Base-by-base conservation (phyloP, 1,139 yeast species). In the Pichia sorboxylosa region DNA sequence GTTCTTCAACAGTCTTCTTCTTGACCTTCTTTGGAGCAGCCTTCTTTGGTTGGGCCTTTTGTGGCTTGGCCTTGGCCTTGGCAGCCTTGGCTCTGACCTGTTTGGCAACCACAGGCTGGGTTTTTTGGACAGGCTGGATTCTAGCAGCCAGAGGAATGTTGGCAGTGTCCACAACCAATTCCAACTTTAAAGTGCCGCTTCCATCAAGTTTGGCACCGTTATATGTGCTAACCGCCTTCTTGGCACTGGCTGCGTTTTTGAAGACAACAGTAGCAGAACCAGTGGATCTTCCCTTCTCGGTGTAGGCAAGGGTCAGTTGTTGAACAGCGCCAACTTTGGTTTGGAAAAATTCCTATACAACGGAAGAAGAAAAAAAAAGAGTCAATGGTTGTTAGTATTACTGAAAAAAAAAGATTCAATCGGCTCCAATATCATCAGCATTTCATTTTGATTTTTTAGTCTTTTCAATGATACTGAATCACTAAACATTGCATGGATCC, bases 161-260 rank as follows among this genome's bases (percentile, higher is more conserved):
- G 47, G 76, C 64, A 45, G 96, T 94, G 54, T 87, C 96, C 52
- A 85, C 68, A 45, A 90, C 73, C 52, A 90, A 66, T 59, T 85
- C 95, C 50, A 90, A 72, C 58, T 70, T 79, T 65, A 90, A 71
- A 54, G 69, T 79, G 45, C 72, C 61, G 39, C 78, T 70, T 39
- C 96, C 96, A 54, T 90, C 98, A 48, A 90, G 82, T 48, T 95
- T 85, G 25, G 94, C 92, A 48, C 92, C 92, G 57, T 90, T 82
- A 64, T 80, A 90, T 52, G 76, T 76, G 50, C 75, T 74, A 50
- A 82, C 84, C 28, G 96, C 95, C 46, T 59, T 64, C 41, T 64
- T 59, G 32, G 98, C 97, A 54, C 69, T 66, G 41, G 76, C 75
- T 38, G 71, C 59, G 38, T 66, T 63, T 54, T 65, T 73, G 67